These are phyloP conservation scores for Fusarium anguioides DNA, from an alignment of 2,329 filamentous ascomycete genomes.

Conservation along the genomic window DNA sequence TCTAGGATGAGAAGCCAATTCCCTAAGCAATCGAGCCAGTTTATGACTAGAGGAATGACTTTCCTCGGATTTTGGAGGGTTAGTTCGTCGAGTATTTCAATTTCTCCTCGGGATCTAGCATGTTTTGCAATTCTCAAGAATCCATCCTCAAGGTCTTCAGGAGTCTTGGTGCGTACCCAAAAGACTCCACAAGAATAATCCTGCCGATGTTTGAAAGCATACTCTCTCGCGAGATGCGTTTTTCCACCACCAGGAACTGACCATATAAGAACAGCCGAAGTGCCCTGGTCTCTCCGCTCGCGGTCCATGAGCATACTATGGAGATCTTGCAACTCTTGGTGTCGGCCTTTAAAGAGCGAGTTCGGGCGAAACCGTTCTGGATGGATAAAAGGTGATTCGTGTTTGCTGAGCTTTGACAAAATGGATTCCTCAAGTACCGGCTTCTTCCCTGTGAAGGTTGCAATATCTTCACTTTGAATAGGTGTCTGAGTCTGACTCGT, in stretches of 20 bases:
- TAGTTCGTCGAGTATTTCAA: slow-evolving; percentile 26
- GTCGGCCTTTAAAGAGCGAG: slow-evolving; percentile 36
- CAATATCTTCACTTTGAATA: background rate
- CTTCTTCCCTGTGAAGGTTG: slow-evolving; percentile 4
- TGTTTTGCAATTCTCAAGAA: slow-evolving; percentile 41
- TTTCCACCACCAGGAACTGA: slow-evolving; percentile 42
- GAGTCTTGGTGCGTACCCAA: slow-evolving; percentile 41
- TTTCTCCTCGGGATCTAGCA: slow-evolving; percentile 21
- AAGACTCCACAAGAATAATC: slow-evolving; percentile 41
- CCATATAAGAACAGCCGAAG: slow-evolving; percentile 41
- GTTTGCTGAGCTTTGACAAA: background rate
- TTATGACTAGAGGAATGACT: slow-evolving; percentile 33
- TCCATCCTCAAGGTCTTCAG: slow-evolving; percentile 43
- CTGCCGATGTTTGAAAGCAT: slow-evolving; percentile 38
- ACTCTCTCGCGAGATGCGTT: slow-evolving; percentile 41
- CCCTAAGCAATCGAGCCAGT: slow-evolving; percentile 37
- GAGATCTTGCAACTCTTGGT: slow-evolving; percentile 32
- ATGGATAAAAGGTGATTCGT: slow-evolving; percentile 38
- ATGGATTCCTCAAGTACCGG: background rate
- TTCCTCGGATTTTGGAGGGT: slow-evolving; percentile 25
- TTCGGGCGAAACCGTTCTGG: slow-evolving; percentile 43
- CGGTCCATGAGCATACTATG: slow-evolving; percentile 40
- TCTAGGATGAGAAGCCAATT: slow-evolving; percentile 44
- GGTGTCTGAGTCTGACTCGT: slow-evolving; percentile 18
- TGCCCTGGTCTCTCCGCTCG: slow-evolving; percentile 31